Evolutionary conservation across 768 basidiomycete genomes (phyloP).

Genomic region (Russula dissimulans): DNA sequence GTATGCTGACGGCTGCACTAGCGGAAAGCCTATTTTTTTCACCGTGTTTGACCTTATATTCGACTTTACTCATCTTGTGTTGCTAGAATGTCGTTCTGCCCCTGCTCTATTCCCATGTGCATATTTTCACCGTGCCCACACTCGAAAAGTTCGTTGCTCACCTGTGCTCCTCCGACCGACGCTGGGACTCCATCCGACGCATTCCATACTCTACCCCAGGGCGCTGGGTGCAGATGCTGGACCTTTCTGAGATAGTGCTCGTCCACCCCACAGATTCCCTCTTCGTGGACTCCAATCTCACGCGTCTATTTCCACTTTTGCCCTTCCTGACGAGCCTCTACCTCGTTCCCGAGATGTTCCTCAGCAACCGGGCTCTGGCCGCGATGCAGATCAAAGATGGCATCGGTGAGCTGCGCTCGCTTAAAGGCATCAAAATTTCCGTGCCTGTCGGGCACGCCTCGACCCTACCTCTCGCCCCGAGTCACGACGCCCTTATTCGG

Average conservation of each 20-base stretch:
- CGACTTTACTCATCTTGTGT: neutral
- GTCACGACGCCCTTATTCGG: neutral
- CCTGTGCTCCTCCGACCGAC: slow-evolving; percentile 55
- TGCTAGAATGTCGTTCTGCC: slow-evolving; percentile 57
- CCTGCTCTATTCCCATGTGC: slow-evolving; percentile 50
- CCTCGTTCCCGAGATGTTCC: slow-evolving; percentile 9
- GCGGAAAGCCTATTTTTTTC: too few species aligned
- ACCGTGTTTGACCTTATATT: neutral
- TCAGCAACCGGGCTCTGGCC: slow-evolving; percentile 12
- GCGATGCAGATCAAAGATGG: slow-evolving; percentile 14
- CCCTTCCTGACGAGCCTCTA: slow-evolving; percentile 20
- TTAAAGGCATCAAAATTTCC: slow-evolving; percentile 15
- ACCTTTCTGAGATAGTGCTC: slow-evolving; percentile 47
- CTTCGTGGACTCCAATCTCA: slow-evolving; percentile 52
- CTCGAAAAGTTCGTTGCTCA: slow-evolving; percentile 51
- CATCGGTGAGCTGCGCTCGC: slow-evolving; percentile 10
- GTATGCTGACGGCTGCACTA: too few species aligned
- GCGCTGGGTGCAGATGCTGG: slow-evolving; percentile 71
- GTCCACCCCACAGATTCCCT: slow-evolving; percentile 39
- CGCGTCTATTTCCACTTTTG: slow-evolving; percentile 50
- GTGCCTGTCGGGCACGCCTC: slow-evolving; percentile 5
- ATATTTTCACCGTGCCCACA: slow-evolving; percentile 33
- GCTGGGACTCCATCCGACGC: slow-evolving; percentile 83
- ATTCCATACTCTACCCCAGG: slow-evolving; percentile 84
- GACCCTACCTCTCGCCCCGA: neutral